Percentiles rank a stretch among this genome's conserved stretches.
Evolutionary conservation across 768 basidiomycete species (phyloP).

Genomic region (Leccinum disarticulatum): DNA sequence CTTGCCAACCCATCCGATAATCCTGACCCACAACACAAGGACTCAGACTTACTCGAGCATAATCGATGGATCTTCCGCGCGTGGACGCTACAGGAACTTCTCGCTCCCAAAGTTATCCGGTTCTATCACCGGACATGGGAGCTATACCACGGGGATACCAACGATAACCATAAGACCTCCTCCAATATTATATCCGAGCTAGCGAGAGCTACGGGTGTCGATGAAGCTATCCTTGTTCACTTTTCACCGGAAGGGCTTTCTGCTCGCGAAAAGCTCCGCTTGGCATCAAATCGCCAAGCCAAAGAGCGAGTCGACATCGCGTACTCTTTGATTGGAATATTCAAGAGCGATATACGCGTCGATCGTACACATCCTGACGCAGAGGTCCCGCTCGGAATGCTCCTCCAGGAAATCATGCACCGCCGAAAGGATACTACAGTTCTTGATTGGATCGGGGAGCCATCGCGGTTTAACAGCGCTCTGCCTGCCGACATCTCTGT

Average conservation of each 20-base stretch:
- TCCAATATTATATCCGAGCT: neutral
- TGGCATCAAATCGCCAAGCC: constrained; percentile 16
- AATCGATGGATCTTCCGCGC: constrained; percentile 18
- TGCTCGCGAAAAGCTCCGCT: constrained; percentile 10
- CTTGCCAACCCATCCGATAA: constrained; percentile 7
- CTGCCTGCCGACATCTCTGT: constrained; percentile 16
- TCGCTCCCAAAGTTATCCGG: constrained; percentile 11
- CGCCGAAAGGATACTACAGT: constrained; percentile 14
- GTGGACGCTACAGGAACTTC: constrained; percentile 18
- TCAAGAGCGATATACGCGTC: constrained; percentile 13
- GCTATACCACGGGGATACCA: neutral
- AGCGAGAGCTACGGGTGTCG: neutral
- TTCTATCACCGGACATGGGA: constrained; percentile 11
- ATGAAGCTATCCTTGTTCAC: neutral
- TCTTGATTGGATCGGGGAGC: constrained; percentile 20
- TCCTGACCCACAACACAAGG: neutral
- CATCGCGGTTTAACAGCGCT: constrained; percentile 17
- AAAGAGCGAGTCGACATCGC: constrained; percentile 10
- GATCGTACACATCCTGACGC: constrained; percentile 1
- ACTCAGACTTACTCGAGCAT: constrained; percentile 3
- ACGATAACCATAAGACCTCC: constrained; percentile 8
- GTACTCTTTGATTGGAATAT: constrained; percentile 18
- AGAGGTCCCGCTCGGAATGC: constrained; percentile 9
- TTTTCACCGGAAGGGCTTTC: constrained; percentile 3
- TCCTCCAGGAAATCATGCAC: constrained; percentile 15